Evolutionary conservation across 2,329 filamentous ascomycete species (phyloP).

Genomic region (Sclerotinia spermophila): DNA sequence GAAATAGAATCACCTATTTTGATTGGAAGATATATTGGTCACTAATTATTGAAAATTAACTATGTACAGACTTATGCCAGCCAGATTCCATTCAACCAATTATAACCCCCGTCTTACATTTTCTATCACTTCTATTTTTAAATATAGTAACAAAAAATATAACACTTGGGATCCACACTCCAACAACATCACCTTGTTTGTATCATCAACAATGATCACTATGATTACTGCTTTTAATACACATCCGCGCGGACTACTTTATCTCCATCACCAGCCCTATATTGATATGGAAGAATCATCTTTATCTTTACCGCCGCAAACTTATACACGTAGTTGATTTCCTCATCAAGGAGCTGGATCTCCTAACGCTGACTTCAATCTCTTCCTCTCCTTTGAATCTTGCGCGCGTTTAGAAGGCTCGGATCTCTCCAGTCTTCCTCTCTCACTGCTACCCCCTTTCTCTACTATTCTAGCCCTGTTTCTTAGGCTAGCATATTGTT

Average conservation of each 20-base stretch:
- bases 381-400: background rate
- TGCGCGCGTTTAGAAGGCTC: background rate
- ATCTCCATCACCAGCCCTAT: conserved; percentile 4
- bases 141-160: background rate
- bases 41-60: conserved; percentile 5
- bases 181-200: background rate
- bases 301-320: background rate
- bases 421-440: background rate
- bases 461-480: background rate
- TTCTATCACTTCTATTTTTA: conserved; percentile 13
- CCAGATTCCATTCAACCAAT: background rate
- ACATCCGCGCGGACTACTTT: background rate
- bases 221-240: background rate
- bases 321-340: conserved; percentile 12
- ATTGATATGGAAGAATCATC: background rate
- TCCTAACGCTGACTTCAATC: background rate
- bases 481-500: background rate
- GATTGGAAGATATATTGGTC: conserved; percentile 12
- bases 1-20: background rate
- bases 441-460: background rate
- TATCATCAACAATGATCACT: conserved; percentile 2
- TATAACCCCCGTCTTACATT: background rate
- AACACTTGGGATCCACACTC: conserved; percentile 7
- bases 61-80: background rate
- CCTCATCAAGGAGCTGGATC: conserved; percentile 13